Evolutionary conservation across 495 filamentous ascomycete species (phyloP), one percentile per base, ranked within the genome.

Genomic region (Pseudevernia furfuracea): DNA sequence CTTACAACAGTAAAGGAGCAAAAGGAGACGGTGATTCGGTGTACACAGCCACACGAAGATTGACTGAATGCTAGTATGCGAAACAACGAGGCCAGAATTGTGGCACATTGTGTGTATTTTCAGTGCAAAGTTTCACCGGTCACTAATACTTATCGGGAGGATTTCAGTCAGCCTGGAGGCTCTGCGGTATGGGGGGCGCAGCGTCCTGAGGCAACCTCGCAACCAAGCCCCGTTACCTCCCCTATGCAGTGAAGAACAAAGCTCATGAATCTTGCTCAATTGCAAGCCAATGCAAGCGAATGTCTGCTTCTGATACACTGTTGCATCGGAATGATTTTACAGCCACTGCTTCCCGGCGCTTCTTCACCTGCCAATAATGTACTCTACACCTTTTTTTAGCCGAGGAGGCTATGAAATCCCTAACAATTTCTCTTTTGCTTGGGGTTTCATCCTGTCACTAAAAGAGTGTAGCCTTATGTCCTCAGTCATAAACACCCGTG

Each of bases 151-250:
- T n/a, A 21, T 32, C 25, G 30, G 49, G 30, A 55, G 52, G 52
- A 34, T 32, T 55, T 21, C 52, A 55, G 52, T 55, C 30, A 55
- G 52, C 52, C 52, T 34, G 12, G 49, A 34, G 52, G 52, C 52
- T 55, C 52, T 55, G 52, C 52, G 52, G 15, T 53, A 28, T 4
- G 32, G 49, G 52, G 52, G 52, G 52, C 52, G 52, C 52, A 55
- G 52, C 49, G 46, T 7, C 46, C n/a, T 32, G 6, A 49, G 9
- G 46, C 49, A 53, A 32, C 49, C 28, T 28, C 1, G 46, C 49
- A 53, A 32, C 49, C 28, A 53, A 53, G 49, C 49, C 49, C 49
- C 28, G 1, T 32, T 28, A 19, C n/a, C 23, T 12, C 23, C n/a
- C 1, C 12, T 12, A 0, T 28, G 10, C n/a, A 0, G 1, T 28